Conservation (phyloP, 1,139 yeast genomes). For the Candida gigantensis region DNA sequence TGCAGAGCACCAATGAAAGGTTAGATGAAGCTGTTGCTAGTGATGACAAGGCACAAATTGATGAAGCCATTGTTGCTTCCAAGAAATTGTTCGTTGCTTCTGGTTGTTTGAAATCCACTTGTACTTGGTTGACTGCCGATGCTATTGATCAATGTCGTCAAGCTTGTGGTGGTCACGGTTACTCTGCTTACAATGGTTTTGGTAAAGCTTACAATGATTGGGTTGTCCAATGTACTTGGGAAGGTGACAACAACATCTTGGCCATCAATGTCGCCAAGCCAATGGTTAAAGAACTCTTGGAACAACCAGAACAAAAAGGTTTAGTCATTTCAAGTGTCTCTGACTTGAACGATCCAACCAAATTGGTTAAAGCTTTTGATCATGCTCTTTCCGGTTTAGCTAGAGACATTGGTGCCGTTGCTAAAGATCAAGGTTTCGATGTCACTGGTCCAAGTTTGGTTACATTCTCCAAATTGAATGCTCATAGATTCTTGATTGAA, state of each 20-base stretch:
- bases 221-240: slow-evolving; percentile 97
- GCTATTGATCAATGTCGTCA: slow-evolving; percentile 87
- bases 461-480: slow-evolving; percentile 58
- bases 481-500: slow-evolving; percentile 55
- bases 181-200: slow-evolving; percentile 83
- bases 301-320: slow-evolving; percentile 30
- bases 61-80: slow-evolving; percentile 56
- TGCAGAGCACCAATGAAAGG: slow-evolving; percentile 49
- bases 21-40: slow-evolving; percentile 54
- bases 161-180: slow-evolving; percentile 95
- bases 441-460: slow-evolving; percentile 57
- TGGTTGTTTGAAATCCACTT: slow-evolving; percentile 84
- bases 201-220: slow-evolving; percentile 87
- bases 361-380: slow-evolving; percentile 38
- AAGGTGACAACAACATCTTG: slow-evolving; percentile 87
- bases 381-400: slow-evolving; percentile 49
- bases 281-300: slow-evolving; percentile 53
- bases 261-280: slow-evolving; percentile 82
- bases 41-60: slow-evolving; percentile 40
- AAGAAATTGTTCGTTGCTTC: slow-evolving; percentile 80
- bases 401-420: slow-evolving; percentile 45
- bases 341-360: slow-evolving; percentile 39
- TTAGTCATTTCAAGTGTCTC: slow-evolving; percentile 43
- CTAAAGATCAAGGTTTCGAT: slow-evolving; percentile 51
- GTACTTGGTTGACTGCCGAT: slow-evolving; percentile 80